A percentile compares a stretch with the other conserved stretches of the same genome.
phyloP scores from a whole-genome alignment of 306 rosid genomes.

The Sechiopsis laciniata region DNA sequence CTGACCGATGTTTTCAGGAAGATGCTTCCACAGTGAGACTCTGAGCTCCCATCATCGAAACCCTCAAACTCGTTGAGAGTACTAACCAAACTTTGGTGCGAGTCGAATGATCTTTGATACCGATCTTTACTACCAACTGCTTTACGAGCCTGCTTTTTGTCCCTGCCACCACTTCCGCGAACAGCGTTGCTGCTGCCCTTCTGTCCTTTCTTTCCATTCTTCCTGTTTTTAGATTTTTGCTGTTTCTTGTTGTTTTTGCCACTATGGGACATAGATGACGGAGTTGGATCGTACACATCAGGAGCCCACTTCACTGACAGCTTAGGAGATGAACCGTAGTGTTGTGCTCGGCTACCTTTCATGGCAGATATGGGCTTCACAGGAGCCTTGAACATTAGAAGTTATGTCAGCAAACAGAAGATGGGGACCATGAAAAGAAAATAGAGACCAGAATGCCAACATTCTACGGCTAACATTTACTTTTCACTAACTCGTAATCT shows the following conservation, averaged over 20 bases:
- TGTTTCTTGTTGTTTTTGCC: slow-evolving; percentile 55
- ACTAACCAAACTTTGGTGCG: slow-evolving; percentile 20
- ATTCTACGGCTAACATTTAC: background rate
- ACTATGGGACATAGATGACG: slow-evolving; percentile 47
- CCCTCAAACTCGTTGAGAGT: slow-evolving; percentile 30
- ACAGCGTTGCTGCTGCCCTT: slow-evolving; percentile 38
- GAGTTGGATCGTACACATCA: slow-evolving; percentile 77
- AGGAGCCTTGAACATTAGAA: slow-evolving; percentile 48
- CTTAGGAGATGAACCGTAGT: slow-evolving; percentile 31
- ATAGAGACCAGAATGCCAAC: background rate
- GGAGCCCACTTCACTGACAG: slow-evolving; percentile 75
- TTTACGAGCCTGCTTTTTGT: slow-evolving; percentile 54
- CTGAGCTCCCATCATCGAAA: slow-evolving; percentile 38
- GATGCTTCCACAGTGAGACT: slow-evolving; percentile 48
- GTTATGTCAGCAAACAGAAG: background rate
- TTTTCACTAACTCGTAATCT: background rate
- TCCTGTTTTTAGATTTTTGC: slow-evolving; percentile 55
- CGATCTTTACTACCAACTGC: slow-evolving; percentile 34
- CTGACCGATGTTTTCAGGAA: slow-evolving; percentile 43
- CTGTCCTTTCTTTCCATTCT: slow-evolving; percentile 62
- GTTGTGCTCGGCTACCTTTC: slow-evolving; percentile 70
- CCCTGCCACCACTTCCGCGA: slow-evolving; percentile 47
- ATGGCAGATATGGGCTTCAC: slow-evolving; percentile 61
- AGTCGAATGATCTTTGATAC: slow-evolving; percentile 24
- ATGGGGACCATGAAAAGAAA: background rate